Conservation (phyloP, 306 rosid species). For the Oemleria cerasiformis region DNA sequence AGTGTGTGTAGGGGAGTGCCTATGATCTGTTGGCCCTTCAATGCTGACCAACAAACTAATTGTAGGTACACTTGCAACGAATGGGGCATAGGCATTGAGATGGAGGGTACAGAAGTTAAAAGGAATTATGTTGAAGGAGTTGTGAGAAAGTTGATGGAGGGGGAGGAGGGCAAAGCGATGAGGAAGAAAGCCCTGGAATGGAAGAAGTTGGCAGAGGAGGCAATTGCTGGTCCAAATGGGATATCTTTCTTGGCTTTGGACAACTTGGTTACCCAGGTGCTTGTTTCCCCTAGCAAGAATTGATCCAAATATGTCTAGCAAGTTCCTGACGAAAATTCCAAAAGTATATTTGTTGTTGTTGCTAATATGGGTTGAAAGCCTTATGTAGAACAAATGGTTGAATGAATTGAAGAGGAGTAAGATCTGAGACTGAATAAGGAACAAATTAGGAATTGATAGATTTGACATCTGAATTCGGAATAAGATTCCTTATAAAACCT, state of each 20-base stretch:
- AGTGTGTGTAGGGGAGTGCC: background rate
- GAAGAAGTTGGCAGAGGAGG: conserved; percentile 42
- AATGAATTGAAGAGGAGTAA: too few species aligned
- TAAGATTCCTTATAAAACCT: too few species aligned
- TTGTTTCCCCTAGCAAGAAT: background rate
- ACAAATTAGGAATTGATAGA: too few species aligned
- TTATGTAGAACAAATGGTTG: too few species aligned
- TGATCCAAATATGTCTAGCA: too few species aligned
- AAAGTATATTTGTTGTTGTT: too few species aligned
- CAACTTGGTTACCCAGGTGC: conserved; percentile 24
- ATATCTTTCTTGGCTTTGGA: conserved; percentile 36
- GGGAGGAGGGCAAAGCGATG: conserved; percentile 45
- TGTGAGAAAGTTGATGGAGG: conserved; percentile 61
- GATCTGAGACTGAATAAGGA: too few species aligned
- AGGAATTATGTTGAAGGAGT: conserved; percentile 44
- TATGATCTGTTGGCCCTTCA: background rate
- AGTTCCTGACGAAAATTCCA: too few species aligned
- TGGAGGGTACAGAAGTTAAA: conserved; percentile 6
- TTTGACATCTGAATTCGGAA: too few species aligned
- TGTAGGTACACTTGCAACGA: background rate
- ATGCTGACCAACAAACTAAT: background rate
- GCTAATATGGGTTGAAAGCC: too few species aligned
- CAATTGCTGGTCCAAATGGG: conserved; percentile 23
- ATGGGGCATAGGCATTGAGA: background rate
- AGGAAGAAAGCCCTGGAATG: conserved; percentile 39